A percentile compares a stretch with the other conserved stretches of the same genome.
Conservation (phyloP, 257 asterid genomes). For the Solanum lycopersicoides region DNA sequence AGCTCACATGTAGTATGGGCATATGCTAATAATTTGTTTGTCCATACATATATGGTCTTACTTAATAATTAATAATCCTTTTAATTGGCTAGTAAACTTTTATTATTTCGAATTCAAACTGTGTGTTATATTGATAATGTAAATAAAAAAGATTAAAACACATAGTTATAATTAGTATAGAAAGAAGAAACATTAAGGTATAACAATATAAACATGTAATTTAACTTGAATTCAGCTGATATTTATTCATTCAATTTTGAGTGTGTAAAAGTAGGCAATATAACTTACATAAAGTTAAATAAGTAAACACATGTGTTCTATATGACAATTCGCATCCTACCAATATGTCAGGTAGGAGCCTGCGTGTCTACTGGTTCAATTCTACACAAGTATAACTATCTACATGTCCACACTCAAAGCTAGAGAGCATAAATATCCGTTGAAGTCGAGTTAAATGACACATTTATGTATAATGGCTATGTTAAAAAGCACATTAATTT, state of each 20-base stretch:
- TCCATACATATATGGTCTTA: neutral
- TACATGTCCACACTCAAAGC: neutral
- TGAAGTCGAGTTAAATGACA: neutral
- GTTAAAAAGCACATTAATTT: neutral
- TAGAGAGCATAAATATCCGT: accelerated
- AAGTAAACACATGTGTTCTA: neutral
- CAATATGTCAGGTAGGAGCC: neutral
- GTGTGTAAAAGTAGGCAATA: too few species aligned
- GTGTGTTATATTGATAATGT: neutral
- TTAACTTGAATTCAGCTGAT: neutral
- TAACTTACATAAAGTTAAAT: neutral
- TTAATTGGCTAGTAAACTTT: neutral
- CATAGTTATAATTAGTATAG: neutral
- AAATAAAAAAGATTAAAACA: neutral
- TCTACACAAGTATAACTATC: neutral
- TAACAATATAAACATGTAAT: accelerated
- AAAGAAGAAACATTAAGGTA: neutral
- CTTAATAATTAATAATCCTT: neutral
- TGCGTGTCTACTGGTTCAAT: neutral
- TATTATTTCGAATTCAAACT: neutral
- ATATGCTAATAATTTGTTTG: neutral
- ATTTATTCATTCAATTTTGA: accelerated
- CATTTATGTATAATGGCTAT: too few species aligned
- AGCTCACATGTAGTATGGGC: neutral
- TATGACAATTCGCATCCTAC: neutral